Percentiles rank a stretch among this genome's conserved stretches.
Conservation (phyloP, 768 basidiomycete species). For the Kwoniella mangroviensis region DNA sequence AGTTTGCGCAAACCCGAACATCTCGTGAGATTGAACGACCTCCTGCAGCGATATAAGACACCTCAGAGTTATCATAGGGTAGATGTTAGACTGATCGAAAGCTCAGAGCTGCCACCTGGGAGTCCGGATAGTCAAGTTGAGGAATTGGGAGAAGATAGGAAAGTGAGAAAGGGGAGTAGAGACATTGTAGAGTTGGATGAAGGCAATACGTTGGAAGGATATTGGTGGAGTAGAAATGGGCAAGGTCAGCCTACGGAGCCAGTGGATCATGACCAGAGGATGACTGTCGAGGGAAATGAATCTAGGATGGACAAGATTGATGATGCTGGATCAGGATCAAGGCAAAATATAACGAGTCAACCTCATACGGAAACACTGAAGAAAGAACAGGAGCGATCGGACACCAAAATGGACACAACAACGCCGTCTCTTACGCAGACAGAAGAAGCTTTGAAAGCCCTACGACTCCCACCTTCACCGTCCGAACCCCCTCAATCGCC, state of each 20-base stretch:
- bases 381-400: background rate
- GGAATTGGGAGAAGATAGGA: background rate
- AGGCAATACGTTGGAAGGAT: background rate
- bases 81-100: slow-evolving; percentile 39
- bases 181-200: slow-evolving; percentile 7
- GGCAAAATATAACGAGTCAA: background rate
- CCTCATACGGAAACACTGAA: background rate
- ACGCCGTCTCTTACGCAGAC: background rate
- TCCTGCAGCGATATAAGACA: slow-evolving; percentile 39
- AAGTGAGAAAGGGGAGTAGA: slow-evolving; percentile 12
- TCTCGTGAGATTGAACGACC: slow-evolving; percentile 41
- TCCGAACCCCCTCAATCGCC: slow-evolving; percentile 18
- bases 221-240: background rate
- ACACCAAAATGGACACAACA: background rate
- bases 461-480: background rate
- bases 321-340: background rate
- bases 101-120: slow-evolving; percentile 38
- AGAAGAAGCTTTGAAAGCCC: background rate
- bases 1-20: slow-evolving; percentile 30
- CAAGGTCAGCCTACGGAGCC: background rate
- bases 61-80: slow-evolving; percentile 45
- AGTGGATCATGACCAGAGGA: background rate
- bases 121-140: slow-evolving; percentile 15
- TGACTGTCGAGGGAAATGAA: background rate
- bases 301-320: too few species aligned